These are phyloP conservation scores for Trichoderma harzianum DNA, from an alignment of 2,329 filamentous ascomycete species.

Conservation along the genomic window DNA sequence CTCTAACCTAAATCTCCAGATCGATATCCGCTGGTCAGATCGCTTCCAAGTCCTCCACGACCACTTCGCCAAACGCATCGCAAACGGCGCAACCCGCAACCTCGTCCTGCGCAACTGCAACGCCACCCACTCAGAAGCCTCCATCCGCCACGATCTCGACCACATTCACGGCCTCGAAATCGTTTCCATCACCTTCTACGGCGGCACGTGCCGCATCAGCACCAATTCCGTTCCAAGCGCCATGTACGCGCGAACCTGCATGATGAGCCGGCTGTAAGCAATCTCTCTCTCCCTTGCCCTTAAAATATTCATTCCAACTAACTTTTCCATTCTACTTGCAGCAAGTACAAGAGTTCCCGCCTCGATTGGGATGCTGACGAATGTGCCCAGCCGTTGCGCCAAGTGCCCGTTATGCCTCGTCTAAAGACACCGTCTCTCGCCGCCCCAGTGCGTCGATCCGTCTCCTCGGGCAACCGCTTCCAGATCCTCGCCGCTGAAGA, in stretches of 20 bases:
- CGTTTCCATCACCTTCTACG: conserved; percentile 58
- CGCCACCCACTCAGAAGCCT: conserved; percentile 56
- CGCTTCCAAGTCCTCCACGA: conserved; percentile 64
- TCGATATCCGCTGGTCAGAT: conserved; percentile 67
- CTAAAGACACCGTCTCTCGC: conserved; percentile 21
- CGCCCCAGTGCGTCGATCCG: conserved; percentile 31
- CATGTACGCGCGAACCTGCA: conserved; percentile 71
- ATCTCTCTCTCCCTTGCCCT: neutral
- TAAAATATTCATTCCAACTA: neutral
- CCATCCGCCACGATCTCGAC: conserved; percentile 69
- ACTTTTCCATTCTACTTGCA: neutral
- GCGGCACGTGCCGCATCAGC: conserved; percentile 62
- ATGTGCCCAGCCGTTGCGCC: conserved; percentile 58
- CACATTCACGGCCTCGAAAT: conserved; percentile 79
- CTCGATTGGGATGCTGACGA: conserved; percentile 73
- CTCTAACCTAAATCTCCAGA: conserved; percentile 40
- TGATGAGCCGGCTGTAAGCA: conserved; percentile 61
- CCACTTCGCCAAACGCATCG: conserved; percentile 63
- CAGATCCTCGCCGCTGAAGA: conserved; percentile 53
- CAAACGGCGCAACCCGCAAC: conserved; percentile 67
- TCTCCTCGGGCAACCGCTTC: conserved; percentile 57
- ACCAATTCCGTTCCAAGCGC: conserved; percentile 77
- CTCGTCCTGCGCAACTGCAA: conserved; percentile 62
- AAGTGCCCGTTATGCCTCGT: conserved; percentile 22
- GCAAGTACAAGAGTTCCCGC: conserved; percentile 65